These are phyloP conservation scores for Yarrowia osloensis DNA, from an alignment of 805 yeast species.

Conservation along the genomic window DNA sequence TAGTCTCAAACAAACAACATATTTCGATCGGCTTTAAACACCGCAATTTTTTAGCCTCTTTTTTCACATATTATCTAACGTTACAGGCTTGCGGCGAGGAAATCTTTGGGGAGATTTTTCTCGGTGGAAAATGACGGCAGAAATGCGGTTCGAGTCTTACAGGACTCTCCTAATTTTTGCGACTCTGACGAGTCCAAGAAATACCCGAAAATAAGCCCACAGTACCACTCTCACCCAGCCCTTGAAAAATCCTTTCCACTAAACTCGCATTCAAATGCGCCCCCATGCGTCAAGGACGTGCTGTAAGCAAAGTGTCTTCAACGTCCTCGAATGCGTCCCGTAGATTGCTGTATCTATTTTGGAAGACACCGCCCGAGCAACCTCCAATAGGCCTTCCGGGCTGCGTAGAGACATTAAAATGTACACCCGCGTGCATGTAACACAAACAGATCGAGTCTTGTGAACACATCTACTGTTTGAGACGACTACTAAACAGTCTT, in stretches of 20 bases:
- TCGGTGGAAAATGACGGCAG: neutral
- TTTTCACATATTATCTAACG: constrained; percentile 9
- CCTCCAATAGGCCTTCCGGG: neutral
- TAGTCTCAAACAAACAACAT: neutral
- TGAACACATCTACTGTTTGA: no score
- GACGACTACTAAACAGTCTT: no score
- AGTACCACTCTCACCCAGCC: neutral
- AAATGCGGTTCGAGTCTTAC: neutral
- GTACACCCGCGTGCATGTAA: neutral
- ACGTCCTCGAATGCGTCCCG: neutral
- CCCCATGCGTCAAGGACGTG: neutral
- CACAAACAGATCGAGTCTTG: neutral
- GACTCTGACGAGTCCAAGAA: neutral
- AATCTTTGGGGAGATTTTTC: neutral
- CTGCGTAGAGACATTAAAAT: neutral
- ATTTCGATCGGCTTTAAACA: neutral
- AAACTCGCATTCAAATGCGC: constrained; percentile 1
- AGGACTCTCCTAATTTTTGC: neutral
- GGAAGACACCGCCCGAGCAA: neutral
- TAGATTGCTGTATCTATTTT: constrained; percentile 4
- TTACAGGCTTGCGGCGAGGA: neutral
- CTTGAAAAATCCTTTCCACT: neutral
- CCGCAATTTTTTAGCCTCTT: constrained; percentile 9
- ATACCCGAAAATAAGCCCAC: neutral
- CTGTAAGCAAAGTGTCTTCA: neutral